Conservation (phyloP, 1,284 basidiomycete genomes). For the Rhodotorula sp. region DNA sequence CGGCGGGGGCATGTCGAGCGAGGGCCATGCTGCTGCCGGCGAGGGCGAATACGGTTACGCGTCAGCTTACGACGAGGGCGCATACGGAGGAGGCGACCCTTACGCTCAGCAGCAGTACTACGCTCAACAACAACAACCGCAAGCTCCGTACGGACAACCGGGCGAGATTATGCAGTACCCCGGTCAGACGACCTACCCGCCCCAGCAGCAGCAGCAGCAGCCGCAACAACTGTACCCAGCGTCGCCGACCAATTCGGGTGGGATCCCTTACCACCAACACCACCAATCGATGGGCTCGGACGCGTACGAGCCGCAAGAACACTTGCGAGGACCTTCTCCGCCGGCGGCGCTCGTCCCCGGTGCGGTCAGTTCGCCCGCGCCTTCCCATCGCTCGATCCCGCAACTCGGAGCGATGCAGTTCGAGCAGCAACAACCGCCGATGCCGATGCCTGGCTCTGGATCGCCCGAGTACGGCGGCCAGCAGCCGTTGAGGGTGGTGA, state of each 20-base stretch:
- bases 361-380: not conserved
- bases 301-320: not conserved
- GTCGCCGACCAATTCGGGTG: not conserved
- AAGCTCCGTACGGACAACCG: conserved; percentile 7
- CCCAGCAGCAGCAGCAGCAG: not conserved
- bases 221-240: too few relatives aligned
- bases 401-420: not conserved
- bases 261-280: not conserved
- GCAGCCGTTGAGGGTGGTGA: conserved; percentile 13
- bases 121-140: not conserved
- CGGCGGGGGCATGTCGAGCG: conserved; percentile 3
- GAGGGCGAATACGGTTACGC: not conserved
- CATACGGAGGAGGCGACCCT: not conserved
- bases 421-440: not conserved
- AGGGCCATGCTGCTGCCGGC: not conserved
- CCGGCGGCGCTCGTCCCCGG: not conserved
- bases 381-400: conserved; percentile 18
- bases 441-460: not conserved
- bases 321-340: not conserved
- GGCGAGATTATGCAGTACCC: conserved; percentile 13
- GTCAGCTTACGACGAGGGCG: not conserved
- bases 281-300: not conserved
- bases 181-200: not conserved
- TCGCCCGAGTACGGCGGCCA: not conserved
- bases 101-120: not conserved